These are phyloP conservation scores for Pichia sp. DNA, from an alignment of 1,139 yeast species.

Conservation along the genomic window DNA sequence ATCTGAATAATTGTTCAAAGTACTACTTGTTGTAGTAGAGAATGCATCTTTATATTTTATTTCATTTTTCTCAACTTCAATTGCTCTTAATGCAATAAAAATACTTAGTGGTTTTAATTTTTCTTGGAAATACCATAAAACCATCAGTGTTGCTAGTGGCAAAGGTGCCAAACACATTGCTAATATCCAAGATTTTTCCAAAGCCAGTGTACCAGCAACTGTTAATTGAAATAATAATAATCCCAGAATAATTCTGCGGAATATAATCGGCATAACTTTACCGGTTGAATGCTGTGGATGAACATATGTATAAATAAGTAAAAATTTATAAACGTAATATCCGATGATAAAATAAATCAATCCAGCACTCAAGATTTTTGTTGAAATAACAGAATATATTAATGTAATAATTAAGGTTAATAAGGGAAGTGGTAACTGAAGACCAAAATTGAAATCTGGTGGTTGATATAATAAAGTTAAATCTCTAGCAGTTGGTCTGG, in stretches of 20 bases:
- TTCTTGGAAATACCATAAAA: constrained; percentile 75
- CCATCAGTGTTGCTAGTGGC: constrained; percentile 59
- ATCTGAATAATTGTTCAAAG: neutral
- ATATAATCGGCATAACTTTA: constrained; percentile 78
- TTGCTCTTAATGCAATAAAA: constrained; percentile 78
- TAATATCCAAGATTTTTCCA: constrained; percentile 67
- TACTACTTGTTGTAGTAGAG: neutral
- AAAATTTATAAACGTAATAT: constrained; percentile 74
- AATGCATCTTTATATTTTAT: neutral
- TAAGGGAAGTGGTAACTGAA: constrained; percentile 75
- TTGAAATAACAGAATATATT: constrained; percentile 70
- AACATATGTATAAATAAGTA: constrained; percentile 68
- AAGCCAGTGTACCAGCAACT: constrained; percentile 84
- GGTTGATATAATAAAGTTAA: constrained; percentile 66
- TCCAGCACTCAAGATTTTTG: constrained; percentile 70
- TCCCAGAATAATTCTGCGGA: constrained; percentile 67
- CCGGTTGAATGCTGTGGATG: constrained; percentile 91
- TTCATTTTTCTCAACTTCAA: constrained; percentile 25
- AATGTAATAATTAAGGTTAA: constrained; percentile 68
- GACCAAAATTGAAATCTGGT: constrained; percentile 73
- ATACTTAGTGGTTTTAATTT: constrained; percentile 74
- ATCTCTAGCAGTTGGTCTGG: constrained; percentile 40
- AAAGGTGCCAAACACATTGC: constrained; percentile 71
- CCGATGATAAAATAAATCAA: constrained; percentile 68
- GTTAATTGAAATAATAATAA: constrained; percentile 74